Conservation (phyloP, 192 early-diverging fungal genomes). For the Tieghemiomyces parasiticus region DNA sequence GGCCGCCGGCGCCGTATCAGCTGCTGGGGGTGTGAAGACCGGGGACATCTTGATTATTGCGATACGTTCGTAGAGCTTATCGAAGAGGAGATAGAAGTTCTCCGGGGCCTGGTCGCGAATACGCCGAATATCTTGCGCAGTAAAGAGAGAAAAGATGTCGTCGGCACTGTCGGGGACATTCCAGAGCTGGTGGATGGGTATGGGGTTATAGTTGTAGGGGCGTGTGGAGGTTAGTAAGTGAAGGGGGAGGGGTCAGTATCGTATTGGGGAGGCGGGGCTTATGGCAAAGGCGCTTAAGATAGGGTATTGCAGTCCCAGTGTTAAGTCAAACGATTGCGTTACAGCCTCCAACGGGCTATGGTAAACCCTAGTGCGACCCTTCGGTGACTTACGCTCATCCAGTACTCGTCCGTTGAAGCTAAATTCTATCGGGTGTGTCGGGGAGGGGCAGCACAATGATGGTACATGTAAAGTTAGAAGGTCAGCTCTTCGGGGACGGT, state of each 20-base stretch:
- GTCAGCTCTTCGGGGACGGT: too few species aligned
- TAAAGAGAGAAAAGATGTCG: conserved; percentile 76
- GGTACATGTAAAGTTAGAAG: too few species aligned
- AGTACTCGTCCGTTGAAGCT: conserved; percentile 23
- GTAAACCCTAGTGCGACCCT: too few species aligned
- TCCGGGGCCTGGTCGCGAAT: conserved; percentile 57
- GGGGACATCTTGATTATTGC: not conserved
- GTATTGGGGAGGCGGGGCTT: too few species aligned
- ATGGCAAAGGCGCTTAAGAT: too few species aligned
- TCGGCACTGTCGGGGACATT: conserved; percentile 28
- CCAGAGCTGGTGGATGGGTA: conserved; percentile 14
- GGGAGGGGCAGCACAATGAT: not conserved
- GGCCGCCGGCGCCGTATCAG: too few species aligned
- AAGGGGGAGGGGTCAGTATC: too few species aligned
- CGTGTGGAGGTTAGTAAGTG: conserved; percentile 7
- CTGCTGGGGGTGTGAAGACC: not conserved
- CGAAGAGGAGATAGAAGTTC: conserved; percentile 61
- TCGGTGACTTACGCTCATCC: conserved; percentile 28
- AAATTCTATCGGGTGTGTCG: conserved; percentile 18
- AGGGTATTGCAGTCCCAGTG: too few species aligned
- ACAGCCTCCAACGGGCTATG: too few species aligned
- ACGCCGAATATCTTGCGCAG: conserved; percentile 65
- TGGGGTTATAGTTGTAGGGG: not conserved
- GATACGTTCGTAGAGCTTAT: conserved; percentile 33
- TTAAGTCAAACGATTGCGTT: too few species aligned